Evolutionary conservation across 202 grass and related monocot genomes (phyloP).

Genomic region (Panicum virgatum): DNA sequence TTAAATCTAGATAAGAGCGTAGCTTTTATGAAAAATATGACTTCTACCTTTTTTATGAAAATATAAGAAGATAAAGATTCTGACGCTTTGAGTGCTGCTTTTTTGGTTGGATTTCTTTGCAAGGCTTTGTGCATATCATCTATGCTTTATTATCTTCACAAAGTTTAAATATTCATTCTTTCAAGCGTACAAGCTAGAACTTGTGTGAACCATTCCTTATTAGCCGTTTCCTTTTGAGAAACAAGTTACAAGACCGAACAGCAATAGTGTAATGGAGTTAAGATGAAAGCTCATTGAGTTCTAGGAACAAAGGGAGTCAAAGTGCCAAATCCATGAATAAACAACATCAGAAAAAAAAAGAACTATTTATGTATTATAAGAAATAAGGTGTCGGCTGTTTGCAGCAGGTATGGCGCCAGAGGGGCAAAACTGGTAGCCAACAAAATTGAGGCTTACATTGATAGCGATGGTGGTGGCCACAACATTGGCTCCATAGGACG

Average conservation of each 20-base stretch:
- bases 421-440: background rate
- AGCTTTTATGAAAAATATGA: background rate
- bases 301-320: too few relatives aligned
- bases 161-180: background rate
- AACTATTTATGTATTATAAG: background rate
- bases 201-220: background rate
- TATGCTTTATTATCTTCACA: background rate
- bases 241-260: background rate
- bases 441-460: background rate
- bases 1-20: background rate
- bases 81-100: background rate
- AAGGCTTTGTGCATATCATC: background rate
- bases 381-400: slow-evolving; percentile 16
- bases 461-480: background rate
- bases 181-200: background rate
- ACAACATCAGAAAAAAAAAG: background rate
- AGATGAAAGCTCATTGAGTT: background rate
- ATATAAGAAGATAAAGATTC: background rate
- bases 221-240: background rate
- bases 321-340: background rate
- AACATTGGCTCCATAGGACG: background rate
- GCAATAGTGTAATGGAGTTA: background rate
- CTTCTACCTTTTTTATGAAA: too few relatives aligned
- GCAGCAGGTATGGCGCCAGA: background rate
- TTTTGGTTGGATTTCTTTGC: background rate